Percentiles rank a stretch among this genome's conserved stretches.
These are phyloP conservation scores for Dipteronia sinensis DNA, from an alignment of 345 rosid genomes.

Conservation along the genomic window DNA sequence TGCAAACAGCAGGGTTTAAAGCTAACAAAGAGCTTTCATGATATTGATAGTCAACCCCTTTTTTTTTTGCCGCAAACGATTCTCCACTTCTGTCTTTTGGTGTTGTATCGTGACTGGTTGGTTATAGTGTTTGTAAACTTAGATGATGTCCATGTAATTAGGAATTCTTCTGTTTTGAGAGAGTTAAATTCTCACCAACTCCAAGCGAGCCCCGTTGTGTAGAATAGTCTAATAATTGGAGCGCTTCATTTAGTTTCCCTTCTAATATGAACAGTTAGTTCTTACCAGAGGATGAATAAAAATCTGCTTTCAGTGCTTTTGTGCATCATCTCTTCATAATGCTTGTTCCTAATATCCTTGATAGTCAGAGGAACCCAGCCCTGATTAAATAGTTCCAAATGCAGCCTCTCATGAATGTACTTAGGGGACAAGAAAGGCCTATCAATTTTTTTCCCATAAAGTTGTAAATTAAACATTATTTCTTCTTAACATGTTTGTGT, in stretches of 20 bases:
- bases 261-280: background rate
- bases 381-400: no score
- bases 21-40: background rate
- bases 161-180: background rate
- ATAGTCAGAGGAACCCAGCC: no score
- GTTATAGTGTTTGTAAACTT: conserved; percentile 29
- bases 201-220: background rate
- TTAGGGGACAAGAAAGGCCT: no score
- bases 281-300: background rate
- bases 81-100: conserved; percentile 1
- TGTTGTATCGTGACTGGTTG: conserved; percentile 19
- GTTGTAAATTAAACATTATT: no score
- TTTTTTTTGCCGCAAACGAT: conserved; percentile 1
- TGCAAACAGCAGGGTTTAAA: conserved; percentile 65
- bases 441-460: no score
- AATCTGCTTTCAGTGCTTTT: background rate
- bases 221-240: conserved; percentile 25
- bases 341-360: no score
- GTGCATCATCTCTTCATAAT: background rate
- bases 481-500: no score
- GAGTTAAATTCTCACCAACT: conserved; percentile 13
- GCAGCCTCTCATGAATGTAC: no score
- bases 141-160: conserved; percentile 30
- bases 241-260: conserved; percentile 11
- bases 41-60: conserved; percentile 6